phyloP scores from a whole-genome alignment of 345 rosid genomes.

The Eutrema heterophyllum region DNA sequence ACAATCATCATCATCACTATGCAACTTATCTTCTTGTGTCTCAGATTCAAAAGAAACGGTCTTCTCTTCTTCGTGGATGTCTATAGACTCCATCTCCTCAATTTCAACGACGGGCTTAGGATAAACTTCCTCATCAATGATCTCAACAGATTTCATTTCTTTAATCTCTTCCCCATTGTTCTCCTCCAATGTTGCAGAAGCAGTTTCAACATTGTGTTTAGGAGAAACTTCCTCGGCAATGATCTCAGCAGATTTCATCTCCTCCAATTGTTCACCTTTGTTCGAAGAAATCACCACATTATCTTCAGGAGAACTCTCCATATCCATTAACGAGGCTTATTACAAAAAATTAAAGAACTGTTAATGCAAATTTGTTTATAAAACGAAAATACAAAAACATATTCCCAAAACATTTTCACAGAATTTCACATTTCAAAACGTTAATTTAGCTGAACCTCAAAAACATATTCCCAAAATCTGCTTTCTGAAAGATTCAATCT shows the following conservation, averaged over 20 bases:
- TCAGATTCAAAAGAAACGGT: background rate
- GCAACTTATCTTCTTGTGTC: slow-evolving; percentile 7
- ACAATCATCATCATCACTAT: slow-evolving; percentile 18
- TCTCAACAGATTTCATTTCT: slow-evolving; percentile 10
- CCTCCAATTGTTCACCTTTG: slow-evolving; percentile 17
- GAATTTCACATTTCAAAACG: background rate
- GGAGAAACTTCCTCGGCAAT: slow-evolving; percentile 8
- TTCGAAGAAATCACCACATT: background rate
- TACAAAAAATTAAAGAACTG: background rate
- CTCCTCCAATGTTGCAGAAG: slow-evolving; percentile 1
- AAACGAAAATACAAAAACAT: background rate
- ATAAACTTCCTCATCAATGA: background rate
- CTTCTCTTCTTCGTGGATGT: slow-evolving; percentile 18
- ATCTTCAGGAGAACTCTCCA: slow-evolving; percentile 15
- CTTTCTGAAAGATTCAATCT: background rate
- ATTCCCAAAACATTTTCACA: background rate
- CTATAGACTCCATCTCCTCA: slow-evolving; percentile 23
- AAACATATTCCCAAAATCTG: background rate
- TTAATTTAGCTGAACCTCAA: background rate
- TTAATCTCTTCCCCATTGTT: slow-evolving; percentile 10
- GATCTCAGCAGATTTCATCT: slow-evolving; percentile 26
- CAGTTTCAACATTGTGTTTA: slow-evolving; percentile 15
- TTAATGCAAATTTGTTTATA: background rate
- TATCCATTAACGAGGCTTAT: slow-evolving; percentile 20
- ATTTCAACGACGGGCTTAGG: background rate